Conservation (phyloP, 306 rosid species). For the Elaeagnus macrophylla region DNA sequence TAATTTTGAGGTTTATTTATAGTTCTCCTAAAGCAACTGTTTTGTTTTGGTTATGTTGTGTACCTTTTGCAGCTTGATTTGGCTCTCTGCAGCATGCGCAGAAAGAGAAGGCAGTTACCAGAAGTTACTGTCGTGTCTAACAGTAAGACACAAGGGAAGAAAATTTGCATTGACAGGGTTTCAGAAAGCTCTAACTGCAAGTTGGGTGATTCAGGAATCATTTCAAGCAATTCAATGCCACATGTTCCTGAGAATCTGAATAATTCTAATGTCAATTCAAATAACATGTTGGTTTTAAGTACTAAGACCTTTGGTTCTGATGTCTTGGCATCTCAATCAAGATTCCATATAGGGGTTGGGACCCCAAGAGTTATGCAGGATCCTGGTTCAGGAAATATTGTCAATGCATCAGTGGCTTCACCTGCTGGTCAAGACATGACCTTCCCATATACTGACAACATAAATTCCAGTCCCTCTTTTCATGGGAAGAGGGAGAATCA, state of each 20-base stretch:
- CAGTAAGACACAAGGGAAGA: slow-evolving; percentile 63
- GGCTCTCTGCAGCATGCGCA: slow-evolving; percentile 36
- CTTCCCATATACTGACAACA: slow-evolving; percentile 50
- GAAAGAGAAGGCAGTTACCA: slow-evolving; percentile 74
- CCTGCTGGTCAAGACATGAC: slow-evolving; percentile 60
- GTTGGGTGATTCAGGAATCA: slow-evolving; percentile 52
- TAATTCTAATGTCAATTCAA: slow-evolving; percentile 42
- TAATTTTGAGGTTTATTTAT: slow-evolving; percentile 9
- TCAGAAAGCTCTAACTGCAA: slow-evolving; percentile 49
- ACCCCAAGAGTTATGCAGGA: slow-evolving; percentile 65
- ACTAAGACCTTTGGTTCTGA: slow-evolving; percentile 51
- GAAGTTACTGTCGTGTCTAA: slow-evolving; percentile 62
- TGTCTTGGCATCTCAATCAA: slow-evolving; percentile 47
- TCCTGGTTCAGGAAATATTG: slow-evolving; percentile 46
- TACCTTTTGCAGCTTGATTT: slow-evolving; percentile 59
- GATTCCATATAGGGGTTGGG: slow-evolving; percentile 60
- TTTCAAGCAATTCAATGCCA: slow-evolving; percentile 43
- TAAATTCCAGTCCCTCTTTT: slow-evolving; percentile 41
- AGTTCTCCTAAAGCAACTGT: slow-evolving; percentile 21
- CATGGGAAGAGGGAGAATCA: slow-evolving; percentile 67
- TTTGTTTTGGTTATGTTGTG: slow-evolving; percentile 24
- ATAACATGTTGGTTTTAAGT: slow-evolving; percentile 44
- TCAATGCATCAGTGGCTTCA: slow-evolving; percentile 44
- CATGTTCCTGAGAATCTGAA: slow-evolving; percentile 51
- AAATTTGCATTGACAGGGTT: slow-evolving; percentile 72